These are phyloP conservation scores for Suillus lakei DNA, from an alignment of 768 basidiomycete genomes.

Conservation along the genomic window DNA sequence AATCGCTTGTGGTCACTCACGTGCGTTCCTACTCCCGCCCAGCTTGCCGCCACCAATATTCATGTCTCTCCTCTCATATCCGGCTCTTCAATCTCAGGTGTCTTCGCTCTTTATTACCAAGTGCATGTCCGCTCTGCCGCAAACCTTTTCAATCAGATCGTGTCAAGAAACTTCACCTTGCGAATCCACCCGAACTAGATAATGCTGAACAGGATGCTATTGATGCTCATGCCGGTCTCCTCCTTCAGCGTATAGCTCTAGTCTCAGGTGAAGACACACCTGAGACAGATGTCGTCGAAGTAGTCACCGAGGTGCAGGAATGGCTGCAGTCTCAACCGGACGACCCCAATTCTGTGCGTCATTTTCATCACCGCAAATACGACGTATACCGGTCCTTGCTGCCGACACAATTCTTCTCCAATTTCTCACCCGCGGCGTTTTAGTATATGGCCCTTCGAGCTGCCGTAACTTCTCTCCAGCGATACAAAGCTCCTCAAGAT, in stretches of 20 bases:
- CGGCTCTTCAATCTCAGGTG: constrained; percentile 47
- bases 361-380: constrained; percentile 6
- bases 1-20: constrained; percentile 74
- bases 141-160: constrained; percentile 60
- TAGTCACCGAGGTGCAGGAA: constrained; percentile 51
- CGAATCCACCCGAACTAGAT: constrained; percentile 42
- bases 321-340: constrained; percentile 53
- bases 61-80: constrained; percentile 12
- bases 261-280: constrained; percentile 38
- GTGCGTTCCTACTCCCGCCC: constrained; percentile 46
- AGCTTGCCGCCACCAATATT: constrained; percentile 7
- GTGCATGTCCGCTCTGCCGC: constrained; percentile 69
- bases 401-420: neutral
- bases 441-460: constrained; percentile 39
- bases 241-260: constrained; percentile 41
- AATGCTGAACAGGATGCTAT: constrained; percentile 45
- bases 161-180: constrained; percentile 72
- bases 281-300: constrained; percentile 39
- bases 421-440: constrained; percentile 25
- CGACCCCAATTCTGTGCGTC: constrained; percentile 42
- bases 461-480: constrained; percentile 39
- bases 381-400: neutral
- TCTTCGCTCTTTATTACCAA: constrained; percentile 53
- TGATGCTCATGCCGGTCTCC: constrained; percentile 43
- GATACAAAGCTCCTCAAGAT: constrained; percentile 43